A percentile compares a stretch with the other conserved stretches of the same genome.
Conservation (phyloP, 179 eudicot species). For the Vitellaria paradoxa region DNA sequence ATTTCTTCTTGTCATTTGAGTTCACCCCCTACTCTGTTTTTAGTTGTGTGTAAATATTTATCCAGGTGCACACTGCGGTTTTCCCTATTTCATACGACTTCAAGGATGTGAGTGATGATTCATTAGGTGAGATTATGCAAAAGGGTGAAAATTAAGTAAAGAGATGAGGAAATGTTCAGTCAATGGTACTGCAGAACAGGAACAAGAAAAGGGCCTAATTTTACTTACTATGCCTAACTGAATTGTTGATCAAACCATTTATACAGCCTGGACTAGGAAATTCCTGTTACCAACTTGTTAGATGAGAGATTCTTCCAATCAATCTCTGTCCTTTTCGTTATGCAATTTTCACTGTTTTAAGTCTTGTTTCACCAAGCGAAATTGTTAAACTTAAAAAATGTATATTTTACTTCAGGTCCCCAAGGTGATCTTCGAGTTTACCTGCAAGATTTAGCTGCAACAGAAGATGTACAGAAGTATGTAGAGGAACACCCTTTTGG, state of each 20-base stretch:
- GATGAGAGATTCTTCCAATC: background rate
- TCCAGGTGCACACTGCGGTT: slow-evolving; percentile 70
- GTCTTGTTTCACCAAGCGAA: background rate
- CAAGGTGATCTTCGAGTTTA: slow-evolving; percentile 72
- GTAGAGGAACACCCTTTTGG: slow-evolving; percentile 81
- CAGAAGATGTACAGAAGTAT: slow-evolving; percentile 56
- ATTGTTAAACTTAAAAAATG: background rate
- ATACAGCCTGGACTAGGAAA: background rate
- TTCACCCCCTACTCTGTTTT: background rate
- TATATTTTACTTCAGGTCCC: slow-evolving; percentile 44
- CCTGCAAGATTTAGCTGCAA: slow-evolving; percentile 52
- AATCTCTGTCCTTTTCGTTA: background rate
- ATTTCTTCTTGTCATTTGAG: background rate
- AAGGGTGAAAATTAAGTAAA: too few relatives aligned
- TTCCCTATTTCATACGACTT: slow-evolving; percentile 68
- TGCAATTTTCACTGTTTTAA: background rate
- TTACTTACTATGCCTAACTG: background rate
- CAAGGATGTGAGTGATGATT: slow-evolving; percentile 51
- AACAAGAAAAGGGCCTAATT: too few relatives aligned
- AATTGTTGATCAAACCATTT: background rate
- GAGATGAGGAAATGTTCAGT: too few relatives aligned
- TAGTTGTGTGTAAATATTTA: slow-evolving; percentile 6
- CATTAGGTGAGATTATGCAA: slow-evolving; percentile 53
- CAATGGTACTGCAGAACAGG: too few relatives aligned
- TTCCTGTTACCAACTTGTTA: background rate